These are phyloP conservation scores for Pisolithus microcarpus DNA, from an alignment of 768 basidiomycete species.

Conservation along the genomic window DNA sequence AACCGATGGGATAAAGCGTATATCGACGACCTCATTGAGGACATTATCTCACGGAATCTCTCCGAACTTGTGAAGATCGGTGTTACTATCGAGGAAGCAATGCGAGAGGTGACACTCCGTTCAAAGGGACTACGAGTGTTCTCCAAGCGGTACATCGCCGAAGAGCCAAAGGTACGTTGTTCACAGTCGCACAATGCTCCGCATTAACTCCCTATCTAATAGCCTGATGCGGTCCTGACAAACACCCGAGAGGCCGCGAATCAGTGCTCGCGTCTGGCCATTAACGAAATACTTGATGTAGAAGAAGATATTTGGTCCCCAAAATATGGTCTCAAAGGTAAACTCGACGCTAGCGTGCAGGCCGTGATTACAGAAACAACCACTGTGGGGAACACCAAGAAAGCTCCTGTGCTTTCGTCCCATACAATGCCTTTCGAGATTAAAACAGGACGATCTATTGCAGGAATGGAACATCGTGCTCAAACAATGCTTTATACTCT, in stretches of 20 bases:
- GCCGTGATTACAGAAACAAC: slow-evolving; percentile 49
- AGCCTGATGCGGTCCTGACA: slow-evolving; percentile 60
- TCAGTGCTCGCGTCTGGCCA: slow-evolving; percentile 54
- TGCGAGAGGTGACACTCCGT: slow-evolving; percentile 50
- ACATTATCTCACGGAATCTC: slow-evolving; percentile 46
- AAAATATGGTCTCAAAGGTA: slow-evolving; percentile 90
- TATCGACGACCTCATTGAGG: slow-evolving; percentile 53
- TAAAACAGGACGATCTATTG: slow-evolving; percentile 81
- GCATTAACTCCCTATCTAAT: not conserved
- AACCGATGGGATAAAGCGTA: slow-evolving; percentile 57
- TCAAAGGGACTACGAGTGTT: slow-evolving; percentile 63
- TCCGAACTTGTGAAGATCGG: slow-evolving; percentile 57
- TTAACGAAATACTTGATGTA: slow-evolving; percentile 72
- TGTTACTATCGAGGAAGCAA: slow-evolving; percentile 53
- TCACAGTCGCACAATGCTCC: not conserved
- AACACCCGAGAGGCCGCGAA: slow-evolving; percentile 53
- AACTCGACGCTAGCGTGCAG: slow-evolving; percentile 85
- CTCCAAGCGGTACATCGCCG: slow-evolving; percentile 56
- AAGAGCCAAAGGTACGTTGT: slow-evolving; percentile 51
- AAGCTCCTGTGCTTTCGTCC: slow-evolving; percentile 15
- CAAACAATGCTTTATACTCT: slow-evolving; percentile 98
- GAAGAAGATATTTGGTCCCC: slow-evolving; percentile 99
- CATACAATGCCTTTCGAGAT: slow-evolving; percentile 78
- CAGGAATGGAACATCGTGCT: slow-evolving; percentile 87
- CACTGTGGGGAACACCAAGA: slow-evolving; percentile 12